These are phyloP conservation scores for Ascochyta rabiei DNA, from an alignment of 2,329 filamentous ascomycete genomes.

Conservation along the genomic window DNA sequence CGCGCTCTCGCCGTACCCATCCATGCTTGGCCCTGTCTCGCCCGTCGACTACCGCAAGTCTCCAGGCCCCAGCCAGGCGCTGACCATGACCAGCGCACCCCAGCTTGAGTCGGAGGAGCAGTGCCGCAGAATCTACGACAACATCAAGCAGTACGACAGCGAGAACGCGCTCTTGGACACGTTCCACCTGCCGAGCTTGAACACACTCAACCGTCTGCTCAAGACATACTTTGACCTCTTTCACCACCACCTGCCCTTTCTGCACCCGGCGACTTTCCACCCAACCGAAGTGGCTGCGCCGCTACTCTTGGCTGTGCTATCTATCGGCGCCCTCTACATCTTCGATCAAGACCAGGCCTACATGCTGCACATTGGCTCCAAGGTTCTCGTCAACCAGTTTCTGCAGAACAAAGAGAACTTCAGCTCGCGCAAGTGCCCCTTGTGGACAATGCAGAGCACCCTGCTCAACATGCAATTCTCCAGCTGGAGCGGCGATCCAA, in stretches of 20 bases:
- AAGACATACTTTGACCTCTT: slow-evolving; percentile 97
- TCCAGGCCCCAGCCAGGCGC: slow-evolving; percentile 69
- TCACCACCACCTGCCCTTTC: slow-evolving; percentile 93
- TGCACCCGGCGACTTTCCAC: slow-evolving; percentile 90
- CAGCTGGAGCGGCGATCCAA: slow-evolving; percentile 98
- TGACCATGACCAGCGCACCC: slow-evolving; percentile 72
- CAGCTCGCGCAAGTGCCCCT: slow-evolving; percentile 92
- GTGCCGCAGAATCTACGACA: slow-evolving; percentile 81
- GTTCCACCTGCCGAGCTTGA: slow-evolving; percentile 82
- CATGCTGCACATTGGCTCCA: slow-evolving; percentile 95
- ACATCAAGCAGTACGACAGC: slow-evolving; percentile 79
- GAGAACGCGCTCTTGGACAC: slow-evolving; percentile 84
- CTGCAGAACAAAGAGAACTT: slow-evolving; percentile 98
- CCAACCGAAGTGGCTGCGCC: slow-evolving; percentile 81
- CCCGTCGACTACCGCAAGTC: slow-evolving; percentile 73
- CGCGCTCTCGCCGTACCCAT: slow-evolving; percentile 74
- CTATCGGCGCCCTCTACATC: slow-evolving; percentile 93
- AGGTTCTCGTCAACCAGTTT: slow-evolving; percentile 96
- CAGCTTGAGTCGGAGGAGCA: slow-evolving; percentile 86
- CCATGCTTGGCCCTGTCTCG: slow-evolving; percentile 70
- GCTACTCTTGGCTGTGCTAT: slow-evolving; percentile 85
- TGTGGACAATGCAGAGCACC: slow-evolving; percentile 98
- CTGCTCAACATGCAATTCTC: slow-evolving; percentile 98
- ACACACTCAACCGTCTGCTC: slow-evolving; percentile 86
- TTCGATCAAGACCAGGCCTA: slow-evolving; percentile 98